Conservation (phyloP, 2,329 filamentous ascomycete species). For the Nemania bipapillata region DNA sequence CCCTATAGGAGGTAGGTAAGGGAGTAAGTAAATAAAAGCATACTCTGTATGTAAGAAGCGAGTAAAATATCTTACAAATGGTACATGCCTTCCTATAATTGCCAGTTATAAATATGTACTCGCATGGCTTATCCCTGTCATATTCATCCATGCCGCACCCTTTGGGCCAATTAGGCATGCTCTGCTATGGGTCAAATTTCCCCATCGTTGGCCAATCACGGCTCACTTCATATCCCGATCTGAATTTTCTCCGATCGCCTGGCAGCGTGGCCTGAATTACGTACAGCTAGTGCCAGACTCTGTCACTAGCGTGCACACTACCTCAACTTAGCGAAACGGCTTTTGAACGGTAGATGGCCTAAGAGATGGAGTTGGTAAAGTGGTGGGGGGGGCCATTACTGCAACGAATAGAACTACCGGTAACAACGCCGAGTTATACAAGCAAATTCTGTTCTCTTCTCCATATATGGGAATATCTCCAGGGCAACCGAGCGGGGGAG, state of each 20-base stretch:
- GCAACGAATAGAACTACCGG: background rate
- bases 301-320: background rate
- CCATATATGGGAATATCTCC: conserved; percentile 1
- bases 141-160: conserved; percentile 2
- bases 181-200: conserved; percentile 23
- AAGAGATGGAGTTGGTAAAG: background rate
- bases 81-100: conserved; percentile 10
- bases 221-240: conserved; percentile 24
- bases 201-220: conserved; percentile 29
- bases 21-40: background rate
- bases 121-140: conserved; percentile 28
- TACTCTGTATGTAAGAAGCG: background rate
- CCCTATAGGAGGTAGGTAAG: background rate
- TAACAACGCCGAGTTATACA: background rate
- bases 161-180: conserved; percentile 10
- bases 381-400: background rate
- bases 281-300: conserved; percentile 10
- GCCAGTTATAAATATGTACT: conserved; percentile 29
- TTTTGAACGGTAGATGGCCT: background rate
- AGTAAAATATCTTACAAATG: conserved; percentile 12
- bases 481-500: background rate
- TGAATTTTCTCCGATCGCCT: conserved; percentile 23
- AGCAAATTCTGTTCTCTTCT: background rate
- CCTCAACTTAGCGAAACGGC: background rate
- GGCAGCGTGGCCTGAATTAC: conserved; percentile 15